A percentile compares a stretch with the other conserved stretches of the same genome.
Evolutionary conservation across 805 yeast species (phyloP).

Genomic region (Myxozyma neotropica): DNA sequence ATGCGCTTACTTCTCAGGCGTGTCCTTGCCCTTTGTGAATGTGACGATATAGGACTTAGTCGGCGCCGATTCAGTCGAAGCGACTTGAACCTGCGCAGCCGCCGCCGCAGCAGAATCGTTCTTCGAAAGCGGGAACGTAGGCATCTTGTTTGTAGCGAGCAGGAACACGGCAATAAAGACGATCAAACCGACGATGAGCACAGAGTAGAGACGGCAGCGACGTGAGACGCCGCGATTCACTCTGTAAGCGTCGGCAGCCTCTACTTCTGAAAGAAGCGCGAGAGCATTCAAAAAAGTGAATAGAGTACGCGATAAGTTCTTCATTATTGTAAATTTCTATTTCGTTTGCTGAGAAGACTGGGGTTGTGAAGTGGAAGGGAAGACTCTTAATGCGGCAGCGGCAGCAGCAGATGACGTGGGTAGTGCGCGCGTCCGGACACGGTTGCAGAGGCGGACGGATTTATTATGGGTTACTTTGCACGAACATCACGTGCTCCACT

Average conservation of each 20-base stretch:
- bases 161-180: conserved; percentile 8
- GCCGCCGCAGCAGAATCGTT: conserved; percentile 14
- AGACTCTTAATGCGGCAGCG: not conserved
- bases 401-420: not conserved
- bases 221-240: not conserved
- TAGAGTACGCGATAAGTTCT: not conserved
- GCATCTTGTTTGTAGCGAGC: conserved; percentile 9
- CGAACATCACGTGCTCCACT: not conserved
- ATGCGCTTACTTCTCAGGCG: conserved; percentile 26
- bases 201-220: conserved; percentile 4
- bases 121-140: conserved; percentile 6
- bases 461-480: not conserved
- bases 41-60: conserved; percentile 27
- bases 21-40: conserved; percentile 26
- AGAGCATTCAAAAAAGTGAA: not conserved
- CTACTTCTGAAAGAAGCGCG: not conserved
- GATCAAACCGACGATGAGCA: conserved; percentile 4
- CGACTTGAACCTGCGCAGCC: conserved; percentile 1
- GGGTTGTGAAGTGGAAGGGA: not conserved
- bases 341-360: too few relatives aligned
- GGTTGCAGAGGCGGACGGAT: not conserved
- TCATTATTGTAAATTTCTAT: not conserved
- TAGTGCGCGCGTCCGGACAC: too few relatives aligned
- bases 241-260: conserved; percentile 13
- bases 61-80: not conserved